Evolutionary conservation across 75 land plant species (phyloP), one percentile per base, ranked within the genome.

Genomic region (Selaginella moellendorffii): DNA sequence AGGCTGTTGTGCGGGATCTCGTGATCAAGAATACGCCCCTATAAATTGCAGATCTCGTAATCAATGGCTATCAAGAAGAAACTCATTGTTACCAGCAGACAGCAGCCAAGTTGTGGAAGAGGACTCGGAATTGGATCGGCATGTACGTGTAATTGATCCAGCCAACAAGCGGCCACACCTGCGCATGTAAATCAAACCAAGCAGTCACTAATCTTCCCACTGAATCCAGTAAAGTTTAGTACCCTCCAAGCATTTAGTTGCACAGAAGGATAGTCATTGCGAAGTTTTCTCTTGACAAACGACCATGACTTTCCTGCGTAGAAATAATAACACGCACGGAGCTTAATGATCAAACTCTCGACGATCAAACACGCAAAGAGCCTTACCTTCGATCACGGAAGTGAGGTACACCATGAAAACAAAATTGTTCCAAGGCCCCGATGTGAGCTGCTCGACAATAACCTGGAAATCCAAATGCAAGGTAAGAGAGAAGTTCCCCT

Each of bases 21-120:
- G 46, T 36, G 14, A 36, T 36, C 46, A 36, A 36, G 46, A 36
- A 36, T 36, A 36, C 46, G 14, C 46, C 46, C 46, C 46, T 36
- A 14, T 14, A 5, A 36, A 36, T 5, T 36, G 5, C 46, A 36
- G 14, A 36, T 5, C 14, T 5, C 5, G 14, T 36, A 36, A 36
- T n/a, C n/a, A n/a, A n/a, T n/a, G n/a, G n/a, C n/a, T n/a, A n/a
- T n/a, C n/a, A n/a, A n/a, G n/a, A n/a, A n/a, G n/a, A n/a, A n/a
- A n/a, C n/a, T n/a, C n/a, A n/a, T n/a, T n/a, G n/a, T n/a, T 74
- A 87, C 92, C 92, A 87, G 83, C 92, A 87, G 24, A 82, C 84
- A 52, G 92, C 92, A 64, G 83, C 83, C 58, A 85, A 71, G 69
- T 84, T 80, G 63, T 85, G 81, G 71, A 85, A 87, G 19, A 87